Base-by-base conservation (phyloP, 805 yeast genomes). In the Metahyphopichia silvanorum region DNA sequence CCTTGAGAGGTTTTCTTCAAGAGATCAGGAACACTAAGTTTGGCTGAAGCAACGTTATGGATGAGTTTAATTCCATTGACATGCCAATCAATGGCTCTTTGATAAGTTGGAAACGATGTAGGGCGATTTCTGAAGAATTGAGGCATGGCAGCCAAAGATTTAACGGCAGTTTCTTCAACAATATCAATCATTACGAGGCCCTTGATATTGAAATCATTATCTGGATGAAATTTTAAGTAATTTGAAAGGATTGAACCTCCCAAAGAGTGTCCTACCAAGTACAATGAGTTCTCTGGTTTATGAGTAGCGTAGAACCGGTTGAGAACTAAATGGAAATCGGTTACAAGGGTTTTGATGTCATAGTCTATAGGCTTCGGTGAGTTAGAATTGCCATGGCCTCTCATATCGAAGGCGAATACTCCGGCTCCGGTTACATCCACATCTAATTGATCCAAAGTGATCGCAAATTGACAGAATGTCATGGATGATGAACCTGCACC, bases 401-500 rank as follows among this genome's bases (percentile, higher is more conserved):
- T 69, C 29, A 81, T 74, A 57, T 93, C 98, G 55, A 76, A 86
- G 0, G 81, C 53, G 29, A 89, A 69, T 2, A 83, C 51, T 0
- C 91, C 96, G 29, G 26, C 14, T 37, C 31, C 36, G 57, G 49
- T 15, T 7, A 10, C 29, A 12, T 19, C 6, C 7, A 23, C 24
- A n/a, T 21, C 26, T 18, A 52, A 16, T 47, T 49, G 10, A 6
- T 44, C 46, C 13, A 76, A 42, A 7, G 51, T 48, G 28, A 47
- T 55, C 1, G 74, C 57, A 16, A 86, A 46, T 16, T 63, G 52
- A 1, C 86, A 84, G 62, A 85, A 93, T 1, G 96, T 71, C 60
- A 86, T 62, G 0, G 83, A 87, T 2, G 86, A 76, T 1, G 97
- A 88, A 0, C 98, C 98, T 1, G 96, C 97, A 2, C 99, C 99